Evolutionary conservation across 495 filamentous ascomycete species (phyloP).

Genomic region (Neurospora sp.): DNA sequence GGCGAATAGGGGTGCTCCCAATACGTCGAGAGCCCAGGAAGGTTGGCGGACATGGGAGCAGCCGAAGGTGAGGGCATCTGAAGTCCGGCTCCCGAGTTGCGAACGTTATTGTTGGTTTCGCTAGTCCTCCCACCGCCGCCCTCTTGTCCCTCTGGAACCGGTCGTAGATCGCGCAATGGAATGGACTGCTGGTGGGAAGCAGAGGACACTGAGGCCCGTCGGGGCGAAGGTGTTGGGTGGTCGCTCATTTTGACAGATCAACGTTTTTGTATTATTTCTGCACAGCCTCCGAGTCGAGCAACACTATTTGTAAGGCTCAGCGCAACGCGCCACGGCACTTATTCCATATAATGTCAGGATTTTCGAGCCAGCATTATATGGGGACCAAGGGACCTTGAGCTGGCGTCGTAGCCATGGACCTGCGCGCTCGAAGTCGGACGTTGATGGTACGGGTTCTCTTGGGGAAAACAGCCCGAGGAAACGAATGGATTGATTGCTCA

Average conservation of each 20-base stretch:
- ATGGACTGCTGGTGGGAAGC: slow-evolving; percentile 54
- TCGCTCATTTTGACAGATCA: slow-evolving; percentile 14
- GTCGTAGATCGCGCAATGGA: slow-evolving; percentile 71
- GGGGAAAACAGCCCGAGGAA: neutral
- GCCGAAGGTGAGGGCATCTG: slow-evolving; percentile 13
- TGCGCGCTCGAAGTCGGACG: neutral
- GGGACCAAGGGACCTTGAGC: neutral
- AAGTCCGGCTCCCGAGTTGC: slow-evolving; percentile 14
- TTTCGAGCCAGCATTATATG: slow-evolving; percentile 14
- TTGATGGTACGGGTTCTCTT: neutral
- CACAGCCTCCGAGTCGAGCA: neutral
- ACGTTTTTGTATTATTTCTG: neutral
- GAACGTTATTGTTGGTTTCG: slow-evolving; percentile 21
- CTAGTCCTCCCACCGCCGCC: slow-evolving; percentile 12
- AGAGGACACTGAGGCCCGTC: slow-evolving; percentile 21
- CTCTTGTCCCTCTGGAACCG: slow-evolving; percentile 40
- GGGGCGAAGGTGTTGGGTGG: slow-evolving; percentile 20
- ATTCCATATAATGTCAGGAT: slow-evolving; percentile 4
- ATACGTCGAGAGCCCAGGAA: slow-evolving; percentile 35
- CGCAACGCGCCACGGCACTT: slow-evolving; percentile 21
- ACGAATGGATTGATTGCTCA: neutral
- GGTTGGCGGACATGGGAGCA: slow-evolving; percentile 30
- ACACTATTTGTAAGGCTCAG: slow-evolving; percentile 4
- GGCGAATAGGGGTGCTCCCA: slow-evolving; percentile 32
- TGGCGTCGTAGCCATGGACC: neutral